Base-by-base conservation (phyloP, 2,329 filamentous ascomycete genomes). In the Botrytis tulipae region DNA sequence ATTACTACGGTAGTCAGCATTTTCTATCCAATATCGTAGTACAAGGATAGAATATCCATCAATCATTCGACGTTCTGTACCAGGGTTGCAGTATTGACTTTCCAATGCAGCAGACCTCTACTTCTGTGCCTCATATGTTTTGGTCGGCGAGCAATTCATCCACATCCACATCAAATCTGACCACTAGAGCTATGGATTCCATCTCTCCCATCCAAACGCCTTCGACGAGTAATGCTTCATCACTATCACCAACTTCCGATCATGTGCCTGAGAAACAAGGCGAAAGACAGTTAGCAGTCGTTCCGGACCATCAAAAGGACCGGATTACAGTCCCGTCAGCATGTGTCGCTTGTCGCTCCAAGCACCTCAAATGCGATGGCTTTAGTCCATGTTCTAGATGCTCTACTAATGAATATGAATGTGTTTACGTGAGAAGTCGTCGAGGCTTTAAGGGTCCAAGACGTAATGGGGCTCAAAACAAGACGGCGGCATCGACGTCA, bases 301-400 rank as follows among this genome's bases (percentile, higher is more conserved):
- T 60, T 18, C 65, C 66, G 44, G 66, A 73, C 29, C 71, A 73
- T 68, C 75, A 76, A 67, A 74, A 73, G 72, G 78, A 79, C 46
- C 75, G 77, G 48, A 75, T 73, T 4, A 78, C 77, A 9, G 77
- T 78, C n/a, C 76, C 76, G 18, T 77, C 78, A 20, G 79, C 79
- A 8, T 81, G 79, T 57, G 76, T 81, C 40, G 74, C 74, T 65
- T 81, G 79, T 74, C 77, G 79, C 22, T 76, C 76, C 18, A 80
- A 93, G 79, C 93, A 95, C 81, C 86, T 94, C 67, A 95, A 93
- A 80, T 95, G 92, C 80, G 91, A 94, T 81, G 92, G 91, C 42
- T 83, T 85, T 54, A 90, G 83, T 46, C 92, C 92, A 20, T 95
- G 93, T 82, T 86, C 87, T 65, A 89, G 93, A 71, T 95, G 92